Conservation (phyloP, 73 alveolate species). For the Symbiodinium natans region DNA sequence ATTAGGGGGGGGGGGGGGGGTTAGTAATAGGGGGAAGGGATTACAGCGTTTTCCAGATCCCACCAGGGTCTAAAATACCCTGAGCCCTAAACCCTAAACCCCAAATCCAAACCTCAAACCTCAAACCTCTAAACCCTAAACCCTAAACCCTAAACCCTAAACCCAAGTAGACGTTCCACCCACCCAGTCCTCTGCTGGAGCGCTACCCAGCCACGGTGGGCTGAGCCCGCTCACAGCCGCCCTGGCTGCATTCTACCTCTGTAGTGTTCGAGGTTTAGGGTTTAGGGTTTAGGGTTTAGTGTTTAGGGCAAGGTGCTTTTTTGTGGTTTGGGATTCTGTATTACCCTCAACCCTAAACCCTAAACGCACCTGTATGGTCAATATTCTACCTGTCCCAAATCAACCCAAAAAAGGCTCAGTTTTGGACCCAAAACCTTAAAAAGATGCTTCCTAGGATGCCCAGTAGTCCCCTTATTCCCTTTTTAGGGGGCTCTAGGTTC, state of each 20-base stretch:
- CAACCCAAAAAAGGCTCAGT: neutral
- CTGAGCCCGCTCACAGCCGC: slow-evolving; percentile 55
- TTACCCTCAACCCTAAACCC: no score
- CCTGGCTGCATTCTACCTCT: neutral
- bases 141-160: neutral
- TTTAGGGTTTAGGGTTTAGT: neutral
- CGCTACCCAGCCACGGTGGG: slow-evolving; percentile 84
- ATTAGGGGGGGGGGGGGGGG: no score
- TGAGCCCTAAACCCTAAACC: neutral
- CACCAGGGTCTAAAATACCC: no score
- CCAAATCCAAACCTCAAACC: neutral
- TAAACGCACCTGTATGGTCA: no score
- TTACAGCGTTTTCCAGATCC: no score
- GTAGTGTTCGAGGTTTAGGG: neutral
- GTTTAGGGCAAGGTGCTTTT: neutral
- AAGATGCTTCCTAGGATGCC: no score
- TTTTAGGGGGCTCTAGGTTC: no score
- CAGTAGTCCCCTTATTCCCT: no score
- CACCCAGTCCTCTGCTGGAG: slow-evolving; percentile 66
- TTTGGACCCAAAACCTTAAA: no score
- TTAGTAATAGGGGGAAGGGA: no score
- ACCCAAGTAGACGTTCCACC: neutral
- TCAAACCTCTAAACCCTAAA: neutral
- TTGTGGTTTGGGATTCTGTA: no score
- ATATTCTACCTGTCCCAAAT: neutral